These are phyloP conservation scores for Pezicula radicicola DNA, from an alignment of 2,329 filamentous ascomycete genomes.

Conservation along the genomic window DNA sequence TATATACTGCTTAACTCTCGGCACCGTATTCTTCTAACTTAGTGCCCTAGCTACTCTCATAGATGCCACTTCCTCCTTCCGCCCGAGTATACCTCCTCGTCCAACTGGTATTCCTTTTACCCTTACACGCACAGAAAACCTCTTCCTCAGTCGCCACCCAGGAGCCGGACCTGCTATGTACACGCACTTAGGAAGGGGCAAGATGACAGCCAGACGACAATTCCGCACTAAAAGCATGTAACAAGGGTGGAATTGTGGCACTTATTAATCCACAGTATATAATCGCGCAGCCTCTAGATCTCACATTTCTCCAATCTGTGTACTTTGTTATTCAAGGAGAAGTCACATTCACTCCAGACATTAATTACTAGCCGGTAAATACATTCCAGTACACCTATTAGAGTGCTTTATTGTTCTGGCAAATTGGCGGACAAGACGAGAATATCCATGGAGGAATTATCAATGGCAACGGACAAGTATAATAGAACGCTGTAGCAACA, in stretches of 20 bases:
- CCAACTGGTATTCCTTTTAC: no score
- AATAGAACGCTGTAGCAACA: conserved; percentile 47
- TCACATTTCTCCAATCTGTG: conserved; percentile 53
- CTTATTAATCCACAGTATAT: conserved; percentile 49
- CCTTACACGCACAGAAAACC: no score
- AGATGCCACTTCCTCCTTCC: no score
- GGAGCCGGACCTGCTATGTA: no score
- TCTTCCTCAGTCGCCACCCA: no score
- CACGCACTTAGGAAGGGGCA: no score
- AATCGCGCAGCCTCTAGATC: conserved; percentile 52
- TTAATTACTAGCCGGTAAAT: conserved; percentile 54
- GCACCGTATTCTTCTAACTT: no score
- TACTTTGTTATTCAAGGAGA: conserved; percentile 43
- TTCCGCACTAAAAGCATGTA: no score
- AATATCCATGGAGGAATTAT: conserved; percentile 57
- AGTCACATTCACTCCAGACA: conserved; percentile 48
- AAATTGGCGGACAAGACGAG: conserved; percentile 53
- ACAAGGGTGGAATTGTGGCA: conserved; percentile 54
- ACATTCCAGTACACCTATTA: conserved; percentile 54
- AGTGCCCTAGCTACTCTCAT: no score
- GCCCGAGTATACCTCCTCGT: no score
- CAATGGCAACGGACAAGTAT: conserved; percentile 46
- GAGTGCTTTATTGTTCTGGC: conserved; percentile 56
- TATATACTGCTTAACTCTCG: no score
- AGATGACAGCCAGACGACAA: no score